Conservation (phyloP, 495 filamentous ascomycete genomes). For the Clavariopsis aquatica region DNA sequence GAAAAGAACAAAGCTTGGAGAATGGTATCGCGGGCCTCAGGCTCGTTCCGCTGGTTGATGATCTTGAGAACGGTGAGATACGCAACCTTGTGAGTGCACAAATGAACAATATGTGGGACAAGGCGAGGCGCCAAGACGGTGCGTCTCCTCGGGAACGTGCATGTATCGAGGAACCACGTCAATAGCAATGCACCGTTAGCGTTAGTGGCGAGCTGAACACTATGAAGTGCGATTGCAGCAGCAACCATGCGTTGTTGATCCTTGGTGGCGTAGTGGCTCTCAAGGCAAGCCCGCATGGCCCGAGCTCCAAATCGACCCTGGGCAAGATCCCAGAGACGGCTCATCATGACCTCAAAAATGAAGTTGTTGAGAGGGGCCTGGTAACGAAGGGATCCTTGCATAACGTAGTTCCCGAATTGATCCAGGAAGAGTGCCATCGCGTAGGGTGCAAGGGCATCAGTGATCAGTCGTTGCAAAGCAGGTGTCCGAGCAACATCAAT, state of each 20-base stretch:
- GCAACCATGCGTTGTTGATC: conserved; percentile 95
- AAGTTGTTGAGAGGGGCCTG: conserved; percentile 87
- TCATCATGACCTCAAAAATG: conserved; percentile 96
- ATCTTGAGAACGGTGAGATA: conserved; percentile 97
- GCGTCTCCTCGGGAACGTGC: conserved; percentile 88
- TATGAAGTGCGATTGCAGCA: conserved; percentile 90
- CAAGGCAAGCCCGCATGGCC: conserved; percentile 94
- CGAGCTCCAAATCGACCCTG: conserved; percentile 93
- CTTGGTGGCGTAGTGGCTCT: conserved; percentile 92
- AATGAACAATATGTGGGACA: conserved; percentile 92
- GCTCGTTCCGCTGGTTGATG: conserved; percentile 95
- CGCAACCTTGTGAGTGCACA: conserved; percentile 98
- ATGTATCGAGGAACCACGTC: conserved; percentile 98
- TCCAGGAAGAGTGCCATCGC: conserved; percentile 90
- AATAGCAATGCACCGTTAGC: conserved; percentile 91
- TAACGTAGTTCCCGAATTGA: conserved; percentile 97
- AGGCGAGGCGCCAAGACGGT: conserved; percentile 90
- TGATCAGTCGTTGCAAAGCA: conserved; percentile 79
- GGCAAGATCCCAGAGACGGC: conserved; percentile 88
- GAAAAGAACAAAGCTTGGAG: conserved; percentile 95
- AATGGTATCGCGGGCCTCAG: conserved; percentile 88
- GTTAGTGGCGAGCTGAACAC: conserved; percentile 94
- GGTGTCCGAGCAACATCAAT: conserved; percentile 91
- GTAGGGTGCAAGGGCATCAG: conserved; percentile 79
- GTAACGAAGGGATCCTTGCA: conserved; percentile 94